A percentile compares a stretch with the other conserved stretches of the same genome.
Conservation (phyloP, 2,329 filamentous ascomycete genomes). For the Clonostachys rosea region DNA sequence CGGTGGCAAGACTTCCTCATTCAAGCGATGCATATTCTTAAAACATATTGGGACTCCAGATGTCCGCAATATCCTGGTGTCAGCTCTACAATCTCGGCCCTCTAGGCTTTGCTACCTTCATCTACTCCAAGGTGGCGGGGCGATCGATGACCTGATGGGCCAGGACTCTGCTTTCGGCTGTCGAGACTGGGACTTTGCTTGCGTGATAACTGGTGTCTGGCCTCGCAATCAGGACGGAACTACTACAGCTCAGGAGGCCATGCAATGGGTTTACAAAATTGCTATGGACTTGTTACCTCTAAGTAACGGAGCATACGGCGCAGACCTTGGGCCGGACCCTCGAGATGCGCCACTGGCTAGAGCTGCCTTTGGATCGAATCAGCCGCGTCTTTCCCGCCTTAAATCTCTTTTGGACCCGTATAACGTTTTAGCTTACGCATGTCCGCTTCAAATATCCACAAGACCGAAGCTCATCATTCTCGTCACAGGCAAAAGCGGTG, state of each 20-base stretch:
- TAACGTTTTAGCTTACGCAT: slow-evolving; percentile 49
- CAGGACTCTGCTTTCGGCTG: slow-evolving; percentile 55
- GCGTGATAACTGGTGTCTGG: slow-evolving; percentile 61
- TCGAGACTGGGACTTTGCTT: slow-evolving; percentile 61
- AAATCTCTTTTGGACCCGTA: slow-evolving; percentile 43
- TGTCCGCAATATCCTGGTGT: slow-evolving; percentile 29
- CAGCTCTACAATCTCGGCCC: slow-evolving; percentile 41
- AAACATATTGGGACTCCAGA: slow-evolving; percentile 32
- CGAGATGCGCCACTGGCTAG: slow-evolving; percentile 45
- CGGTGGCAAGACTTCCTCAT: slow-evolving; percentile 55
- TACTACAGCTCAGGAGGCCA: slow-evolving; percentile 23
- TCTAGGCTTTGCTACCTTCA: slow-evolving; percentile 55
- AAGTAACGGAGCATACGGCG: slow-evolving; percentile 48
- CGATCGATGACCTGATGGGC: slow-evolving; percentile 33
- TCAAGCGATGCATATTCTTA: slow-evolving; percentile 61
- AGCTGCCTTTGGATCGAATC: slow-evolving; percentile 54
- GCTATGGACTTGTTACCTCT: slow-evolving; percentile 39
- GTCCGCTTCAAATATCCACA: slow-evolving; percentile 37
- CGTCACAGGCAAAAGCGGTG: slow-evolving; percentile 48
- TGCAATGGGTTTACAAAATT: slow-evolving; percentile 54
- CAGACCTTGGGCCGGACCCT: slow-evolving; percentile 59
- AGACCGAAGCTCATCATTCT: slow-evolving; percentile 47
- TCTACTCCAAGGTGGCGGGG: slow-evolving; percentile 55
- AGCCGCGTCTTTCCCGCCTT: slow-evolving; percentile 39
- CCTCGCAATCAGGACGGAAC: slow-evolving; percentile 44